Base-by-base conservation (phyloP, 495 filamentous ascomycete genomes). In the Ramalina intermedia region DNA sequence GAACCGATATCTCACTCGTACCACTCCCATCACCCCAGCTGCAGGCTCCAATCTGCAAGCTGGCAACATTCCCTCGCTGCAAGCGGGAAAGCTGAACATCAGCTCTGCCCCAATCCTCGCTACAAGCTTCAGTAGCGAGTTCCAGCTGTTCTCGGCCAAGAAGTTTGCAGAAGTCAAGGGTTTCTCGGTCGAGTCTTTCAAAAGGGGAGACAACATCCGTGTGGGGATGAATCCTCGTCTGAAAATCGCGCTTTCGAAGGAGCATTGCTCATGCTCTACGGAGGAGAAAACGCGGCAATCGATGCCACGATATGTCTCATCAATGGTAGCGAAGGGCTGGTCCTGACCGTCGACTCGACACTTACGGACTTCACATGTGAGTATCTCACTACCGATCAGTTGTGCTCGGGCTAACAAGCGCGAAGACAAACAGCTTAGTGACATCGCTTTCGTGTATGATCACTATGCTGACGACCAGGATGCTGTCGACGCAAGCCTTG, bases 91-190 rank as follows among this genome's bases (percentile, higher is more conserved):
- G 20, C 71, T 95, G 52, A 95, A 91, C 63, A 81, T 78, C 23
- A 83, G 82, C 40, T 80, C 75, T 35, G 87, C 87, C 0, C 87
- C 84, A 1, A 82, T 96, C 21, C 75, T 98, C 2, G 91, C 91
- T 2, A 83, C 80, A 2, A 84, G 81, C 55, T 98, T 91, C 63
- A 87, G 81, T 35, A 85, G 95, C 13, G 73, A 78, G 16, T 96
- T 98, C 73, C 85, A 91, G 52, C 91, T 98, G 41, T 96, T 81
- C 63, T 88, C 82, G 5, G 91, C 91, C 35, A 98, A 98, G 74
- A 94, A 94, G 55, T 98, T 98, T 71, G 18, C 18, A 20, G 18
- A 20, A 24, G 23, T 24, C 23, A 24, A 4, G 4, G 23, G 23
- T 24, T 24, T 24, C 23, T 24, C 23, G 23, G 23, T 24, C 23